These are phyloP conservation scores for Clarkia xantiana DNA, from an alignment of 345 rosid genomes.

Conservation along the genomic window DNA sequence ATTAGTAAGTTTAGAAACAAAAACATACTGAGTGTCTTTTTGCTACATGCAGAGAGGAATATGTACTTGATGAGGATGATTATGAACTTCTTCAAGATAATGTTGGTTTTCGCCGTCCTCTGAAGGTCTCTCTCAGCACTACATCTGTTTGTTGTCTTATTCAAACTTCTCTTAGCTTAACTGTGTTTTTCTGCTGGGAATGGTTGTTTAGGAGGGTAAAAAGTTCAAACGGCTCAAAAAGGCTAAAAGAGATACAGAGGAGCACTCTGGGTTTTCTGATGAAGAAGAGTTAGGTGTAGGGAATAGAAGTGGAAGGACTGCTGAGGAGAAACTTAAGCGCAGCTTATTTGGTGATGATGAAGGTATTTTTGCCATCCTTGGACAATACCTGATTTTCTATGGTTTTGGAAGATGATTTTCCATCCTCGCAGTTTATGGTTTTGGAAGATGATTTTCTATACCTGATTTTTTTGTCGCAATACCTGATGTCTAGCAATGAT, in stretches of 20 bases:
- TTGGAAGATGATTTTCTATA: not conserved
- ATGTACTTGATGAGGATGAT: conserved; percentile 91
- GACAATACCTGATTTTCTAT: too few species aligned
- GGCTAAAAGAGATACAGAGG: conserved; percentile 59
- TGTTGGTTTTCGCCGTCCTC: conserved; percentile 40
- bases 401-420: too few species aligned
- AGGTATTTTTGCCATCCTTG: conserved; percentile 29
- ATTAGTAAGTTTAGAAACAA: too few species aligned
- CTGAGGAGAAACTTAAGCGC: conserved; percentile 73
- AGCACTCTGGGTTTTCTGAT: conserved; percentile 45
- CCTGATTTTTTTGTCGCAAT: too few species aligned
- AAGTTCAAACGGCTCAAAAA: conserved; percentile 90
- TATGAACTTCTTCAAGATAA: conserved; percentile 88
- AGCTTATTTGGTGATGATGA: conserved; percentile 74
- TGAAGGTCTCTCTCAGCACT: conserved; percentile 23
- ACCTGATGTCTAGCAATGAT: conserved; percentile 11
- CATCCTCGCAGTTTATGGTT: not conserved
- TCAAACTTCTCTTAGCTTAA: too few species aligned
- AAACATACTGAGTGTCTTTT: not conserved
- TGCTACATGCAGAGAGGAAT: conserved; percentile 57
- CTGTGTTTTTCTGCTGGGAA: too few species aligned
- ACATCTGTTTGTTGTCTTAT: not conserved
- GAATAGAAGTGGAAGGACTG: conserved; percentile 53
- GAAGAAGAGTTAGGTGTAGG: conserved; percentile 59
- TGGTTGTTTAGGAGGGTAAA: conserved; percentile 42